Base-by-base conservation (phyloP, 495 filamentous ascomycete genomes). In the Talaromyces liani region DNA sequence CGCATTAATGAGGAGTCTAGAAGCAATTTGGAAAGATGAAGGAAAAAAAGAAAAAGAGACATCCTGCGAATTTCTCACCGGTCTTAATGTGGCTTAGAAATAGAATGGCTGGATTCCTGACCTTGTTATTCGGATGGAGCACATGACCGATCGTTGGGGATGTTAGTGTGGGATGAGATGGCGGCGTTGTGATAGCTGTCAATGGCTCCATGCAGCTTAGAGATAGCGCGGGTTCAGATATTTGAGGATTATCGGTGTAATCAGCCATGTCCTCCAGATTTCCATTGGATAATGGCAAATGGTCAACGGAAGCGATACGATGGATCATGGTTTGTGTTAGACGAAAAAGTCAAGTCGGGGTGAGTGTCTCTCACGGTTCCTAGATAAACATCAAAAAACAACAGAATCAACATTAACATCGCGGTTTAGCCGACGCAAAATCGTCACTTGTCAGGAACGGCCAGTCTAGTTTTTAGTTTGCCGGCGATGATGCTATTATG, bases 161-260 rank as follows among this genome's bases (percentile, higher is more conserved):
- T 14, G n/a, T 56, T 56, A 56, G 53, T 56, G 53, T 56, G 53
- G 53, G 53, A 56, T 56, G 27, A 56, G 53, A 56, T 25, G 53
- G 22, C 51, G 51, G 24, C 53, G 53, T 56, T 25, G 53, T 56
- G 53, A 56, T 56, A 56, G 53, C 27, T 56, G 22, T 16, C 53
- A 27, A 29, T 56, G 22, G 53, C 53, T 56, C 10, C 20, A 56
- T 56, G 53, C 53, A 56, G 53, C 27, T 56, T 56, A 56, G 22
- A 29, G 53, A 56, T 27, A 56, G 27, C 20, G 27, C 24, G 22
- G n/a, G 20, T 25, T 27, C 53, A 29, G 22, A 25, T 56, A 14
- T 25, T 25, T 56, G 53, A 29, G 16, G 14, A 56, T 56, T 29
- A 25, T 56, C 53, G 53, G 53, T 56, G 53, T 34, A 58, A 22